Evolutionary conservation across 495 filamentous ascomycete species (phyloP).

Genomic region (Penicillium argentinense): DNA sequence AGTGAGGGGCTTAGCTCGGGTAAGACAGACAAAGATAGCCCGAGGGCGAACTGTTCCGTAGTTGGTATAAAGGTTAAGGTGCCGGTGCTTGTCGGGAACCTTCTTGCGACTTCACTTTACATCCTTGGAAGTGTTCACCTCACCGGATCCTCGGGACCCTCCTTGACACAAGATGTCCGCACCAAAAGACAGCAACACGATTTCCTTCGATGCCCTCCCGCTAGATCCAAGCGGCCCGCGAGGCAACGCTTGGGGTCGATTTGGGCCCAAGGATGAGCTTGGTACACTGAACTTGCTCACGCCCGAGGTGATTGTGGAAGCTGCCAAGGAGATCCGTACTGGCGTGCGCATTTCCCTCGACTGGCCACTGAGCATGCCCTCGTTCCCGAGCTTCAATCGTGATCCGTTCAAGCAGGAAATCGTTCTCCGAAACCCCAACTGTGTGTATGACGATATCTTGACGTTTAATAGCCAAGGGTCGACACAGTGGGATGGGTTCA

Average conservation of each 20-base stretch:
- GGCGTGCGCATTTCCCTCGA: slow-evolving; percentile 52
- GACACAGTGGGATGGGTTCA: slow-evolving; percentile 55
- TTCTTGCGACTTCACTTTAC: no score
- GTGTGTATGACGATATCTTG: slow-evolving; percentile 56
- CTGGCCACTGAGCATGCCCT: slow-evolving; percentile 44
- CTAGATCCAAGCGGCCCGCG: slow-evolving; percentile 46
- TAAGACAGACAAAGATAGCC: no score
- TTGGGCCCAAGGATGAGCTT: slow-evolving; percentile 46
- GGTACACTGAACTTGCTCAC: slow-evolving; percentile 55
- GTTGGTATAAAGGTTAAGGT: no score
- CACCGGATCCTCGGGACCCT: no score
- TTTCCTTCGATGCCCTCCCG: slow-evolving; percentile 45
- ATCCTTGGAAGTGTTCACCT: not conserved
- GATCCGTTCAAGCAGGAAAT: slow-evolving; percentile 40
- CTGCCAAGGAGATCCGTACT: slow-evolving; percentile 51
- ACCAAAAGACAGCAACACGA: not conserved
- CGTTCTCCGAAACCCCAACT: slow-evolving; percentile 28
- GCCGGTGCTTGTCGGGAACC: not conserved
- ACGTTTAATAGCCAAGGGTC: slow-evolving; percentile 49
- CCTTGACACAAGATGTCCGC: slow-evolving; percentile 6
- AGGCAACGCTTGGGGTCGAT: slow-evolving; percentile 56
- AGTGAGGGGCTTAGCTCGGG: no score
- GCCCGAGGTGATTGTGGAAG: slow-evolving; percentile 46
- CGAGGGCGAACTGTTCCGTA: no score
- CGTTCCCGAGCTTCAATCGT: slow-evolving; percentile 35